These are phyloP conservation scores for Pichia cabralensis DNA, from an alignment of 805 yeast species.

Conservation along the genomic window DNA sequence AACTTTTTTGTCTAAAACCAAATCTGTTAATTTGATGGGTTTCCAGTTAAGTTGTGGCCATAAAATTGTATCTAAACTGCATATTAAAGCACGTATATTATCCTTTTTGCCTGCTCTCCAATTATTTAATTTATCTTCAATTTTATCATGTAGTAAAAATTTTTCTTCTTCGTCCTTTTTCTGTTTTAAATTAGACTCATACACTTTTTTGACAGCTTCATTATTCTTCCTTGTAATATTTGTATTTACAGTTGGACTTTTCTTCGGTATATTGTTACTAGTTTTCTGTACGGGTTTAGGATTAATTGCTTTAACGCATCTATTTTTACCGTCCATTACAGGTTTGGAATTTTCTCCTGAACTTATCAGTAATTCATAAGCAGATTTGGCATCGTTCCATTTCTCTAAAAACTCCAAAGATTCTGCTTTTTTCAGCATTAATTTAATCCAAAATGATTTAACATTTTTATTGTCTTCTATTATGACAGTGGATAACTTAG, in stretches of 20 bases:
- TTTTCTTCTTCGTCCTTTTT: conserved; percentile 46
- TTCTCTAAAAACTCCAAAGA: conserved; percentile 73
- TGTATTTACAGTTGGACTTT: no score
- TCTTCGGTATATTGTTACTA: conserved; percentile 5
- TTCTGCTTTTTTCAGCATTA: conserved; percentile 67
- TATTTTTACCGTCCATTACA: conserved; percentile 69
- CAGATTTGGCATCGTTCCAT: conserved; percentile 48
- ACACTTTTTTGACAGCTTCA: conserved; percentile 43
- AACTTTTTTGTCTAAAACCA: conserved; percentile 84
- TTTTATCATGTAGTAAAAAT: conserved; percentile 52
- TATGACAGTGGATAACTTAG: conserved; percentile 17
- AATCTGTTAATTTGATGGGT: conserved; percentile 55
- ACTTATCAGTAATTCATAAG: conserved; percentile 54
- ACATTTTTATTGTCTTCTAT: conserved; percentile 43
- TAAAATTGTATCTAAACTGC: conserved; percentile 57
- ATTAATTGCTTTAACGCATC: conserved; percentile 58
- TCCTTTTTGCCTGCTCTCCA: conserved; percentile 77
- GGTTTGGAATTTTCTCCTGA: conserved; percentile 57
- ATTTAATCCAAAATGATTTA: conserved; percentile 65
- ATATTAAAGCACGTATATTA: conserved; percentile 67
- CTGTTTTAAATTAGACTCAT: conserved; percentile 35
- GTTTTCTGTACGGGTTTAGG: conserved; percentile 45
- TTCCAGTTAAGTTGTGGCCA: conserved; percentile 64
- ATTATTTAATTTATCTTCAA: conserved; percentile 38
- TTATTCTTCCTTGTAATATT: background rate